Evolutionary conservation across 306 rosid species (phyloP).

Genomic region (Arachis stenosperma): DNA sequence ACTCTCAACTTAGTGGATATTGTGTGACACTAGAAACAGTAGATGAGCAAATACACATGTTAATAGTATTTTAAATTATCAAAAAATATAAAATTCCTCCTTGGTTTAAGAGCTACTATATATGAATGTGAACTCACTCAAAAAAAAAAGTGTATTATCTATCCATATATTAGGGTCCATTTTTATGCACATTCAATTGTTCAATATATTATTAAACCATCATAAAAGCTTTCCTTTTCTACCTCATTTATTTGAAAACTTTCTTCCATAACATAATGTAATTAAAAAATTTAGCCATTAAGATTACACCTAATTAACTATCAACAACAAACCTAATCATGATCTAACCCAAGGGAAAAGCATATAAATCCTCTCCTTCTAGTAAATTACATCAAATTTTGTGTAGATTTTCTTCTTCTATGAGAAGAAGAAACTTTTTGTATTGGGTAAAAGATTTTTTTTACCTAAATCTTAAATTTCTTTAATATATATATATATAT

Average conservation of each 20-base stretch:
- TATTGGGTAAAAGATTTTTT: background rate
- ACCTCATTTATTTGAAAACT: background rate
- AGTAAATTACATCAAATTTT: slow-evolving; percentile 27
- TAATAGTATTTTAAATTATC: no score
- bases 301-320: background rate
- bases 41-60: no score
- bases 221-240: background rate
- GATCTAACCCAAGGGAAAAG: background rate
- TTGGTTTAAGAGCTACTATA: no score
- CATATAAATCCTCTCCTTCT: slow-evolving; percentile 23
- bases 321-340: background rate
- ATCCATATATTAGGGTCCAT: no score
- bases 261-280: slow-evolving; percentile 22
- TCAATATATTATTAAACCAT: no score
- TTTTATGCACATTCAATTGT: no score
- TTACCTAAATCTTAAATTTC: background rate
- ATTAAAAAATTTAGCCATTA: slow-evolving; percentile 49
- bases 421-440: slow-evolving; percentile 36
- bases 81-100: no score
- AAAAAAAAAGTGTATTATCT: no score
- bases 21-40: no score
- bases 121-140: no score
- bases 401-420: slow-evolving; percentile 39
- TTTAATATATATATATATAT: no score
- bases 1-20: no score